Evolutionary conservation across 176 grass and related monocot species (phyloP).

Genomic region (Cenchrus purpureus): DNA sequence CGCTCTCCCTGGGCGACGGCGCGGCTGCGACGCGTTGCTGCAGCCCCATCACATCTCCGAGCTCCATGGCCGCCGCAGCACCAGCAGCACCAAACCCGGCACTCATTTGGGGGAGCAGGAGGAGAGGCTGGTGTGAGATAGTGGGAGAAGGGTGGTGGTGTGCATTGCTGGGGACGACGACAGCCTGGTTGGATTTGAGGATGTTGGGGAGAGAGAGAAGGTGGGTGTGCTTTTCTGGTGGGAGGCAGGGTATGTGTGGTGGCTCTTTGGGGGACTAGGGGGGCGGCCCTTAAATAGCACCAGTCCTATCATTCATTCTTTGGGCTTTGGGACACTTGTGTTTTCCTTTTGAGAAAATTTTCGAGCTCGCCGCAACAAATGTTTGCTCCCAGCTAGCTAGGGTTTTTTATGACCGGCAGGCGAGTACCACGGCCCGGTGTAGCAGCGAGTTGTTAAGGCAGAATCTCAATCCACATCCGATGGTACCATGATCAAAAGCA

Average conservation of each 20-base stretch:
- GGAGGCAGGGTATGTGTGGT: constrained; percentile 35
- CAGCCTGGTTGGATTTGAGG: background rate
- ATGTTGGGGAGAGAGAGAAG: constrained; percentile 1
- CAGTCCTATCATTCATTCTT: constrained; percentile 31
- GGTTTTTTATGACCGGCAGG: background rate
- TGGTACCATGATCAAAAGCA: background rate
- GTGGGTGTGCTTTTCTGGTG: constrained; percentile 37
- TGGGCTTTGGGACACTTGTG: background rate
- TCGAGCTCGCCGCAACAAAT: background rate
- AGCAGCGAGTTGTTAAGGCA: constrained; percentile 22
- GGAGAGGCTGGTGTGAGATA: background rate
- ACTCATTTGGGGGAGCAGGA: constrained; percentile 1
- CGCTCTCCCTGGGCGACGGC: constrained; percentile 31
- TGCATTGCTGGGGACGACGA: constrained; percentile 38
- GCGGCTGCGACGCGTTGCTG: constrained; percentile 6
- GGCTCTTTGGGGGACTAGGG: constrained; percentile 46
- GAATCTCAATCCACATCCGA: background rate
- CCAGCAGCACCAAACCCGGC: constrained; percentile 14
- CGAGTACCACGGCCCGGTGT: background rate
- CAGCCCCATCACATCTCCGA: constrained; percentile 49
- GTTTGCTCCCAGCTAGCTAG: background rate
- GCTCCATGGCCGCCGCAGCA: constrained; percentile 15
- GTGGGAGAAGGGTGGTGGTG: background rate
- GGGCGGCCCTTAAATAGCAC: constrained; percentile 62
- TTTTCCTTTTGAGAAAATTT: background rate